A percentile compares a stretch with the other conserved stretches of the same genome.
phyloP scores from a whole-genome alignment of 2,329 filamentous ascomycete species.

The Endocalyx cinctus region DNA sequence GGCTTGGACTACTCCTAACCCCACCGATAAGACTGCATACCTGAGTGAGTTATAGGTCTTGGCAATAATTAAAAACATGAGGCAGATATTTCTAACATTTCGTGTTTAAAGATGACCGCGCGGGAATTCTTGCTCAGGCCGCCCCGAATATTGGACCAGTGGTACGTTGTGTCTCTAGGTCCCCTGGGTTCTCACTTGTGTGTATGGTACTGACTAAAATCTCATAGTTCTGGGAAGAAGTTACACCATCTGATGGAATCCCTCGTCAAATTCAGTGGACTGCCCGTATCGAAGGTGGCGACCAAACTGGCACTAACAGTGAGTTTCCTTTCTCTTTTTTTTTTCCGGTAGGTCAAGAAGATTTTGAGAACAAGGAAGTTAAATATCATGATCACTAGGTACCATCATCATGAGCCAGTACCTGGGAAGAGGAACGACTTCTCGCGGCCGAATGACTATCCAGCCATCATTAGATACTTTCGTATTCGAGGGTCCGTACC shows the following conservation, averaged over 20 bases:
- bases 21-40: constrained; percentile 38
- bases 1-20: constrained; percentile 49
- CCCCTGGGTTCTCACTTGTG: too few relatives aligned
- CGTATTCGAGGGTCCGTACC: constrained; percentile 56
- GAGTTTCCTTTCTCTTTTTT: constrained; percentile 4
- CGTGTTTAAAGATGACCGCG: constrained; percentile 21
- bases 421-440: constrained; percentile 58
- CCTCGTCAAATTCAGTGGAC: constrained; percentile 63
- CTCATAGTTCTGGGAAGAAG: constrained; percentile 48
- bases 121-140: constrained; percentile 58
- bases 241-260: constrained; percentile 52
- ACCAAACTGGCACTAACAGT: constrained; percentile 28
- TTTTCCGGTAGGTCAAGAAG: too few relatives aligned
- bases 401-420: constrained; percentile 55
- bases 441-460: constrained; percentile 59
- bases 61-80: not conserved
- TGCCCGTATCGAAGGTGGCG: constrained; percentile 54
- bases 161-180: too few relatives aligned
- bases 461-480: constrained; percentile 51
- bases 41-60: constrained; percentile 38
- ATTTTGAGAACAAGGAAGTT: not conserved
- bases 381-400: constrained; percentile 19
- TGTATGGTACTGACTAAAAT: too few relatives aligned
- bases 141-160: constrained; percentile 61
- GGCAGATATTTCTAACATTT: constrained; percentile 7